Percentiles rank a stretch among this genome's conserved stretches.
These are phyloP conservation scores for Coniochaeta prunicola DNA, from an alignment of 2,329 filamentous ascomycete species.

Conservation along the genomic window DNA sequence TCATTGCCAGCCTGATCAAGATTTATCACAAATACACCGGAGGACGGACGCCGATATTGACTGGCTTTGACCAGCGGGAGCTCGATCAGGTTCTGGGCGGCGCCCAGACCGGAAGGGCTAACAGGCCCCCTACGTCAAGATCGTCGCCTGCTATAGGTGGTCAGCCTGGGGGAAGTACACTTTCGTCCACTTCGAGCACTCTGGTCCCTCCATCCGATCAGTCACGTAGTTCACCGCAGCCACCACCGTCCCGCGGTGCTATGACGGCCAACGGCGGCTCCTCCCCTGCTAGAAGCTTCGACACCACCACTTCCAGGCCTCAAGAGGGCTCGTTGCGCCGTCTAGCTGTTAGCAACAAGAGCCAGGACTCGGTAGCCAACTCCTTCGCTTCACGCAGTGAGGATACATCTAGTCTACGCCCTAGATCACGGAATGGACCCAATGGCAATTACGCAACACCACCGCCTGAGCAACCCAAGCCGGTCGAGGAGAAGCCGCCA, in stretches of 20 bases:
- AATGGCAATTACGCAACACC: constrained; percentile 11
- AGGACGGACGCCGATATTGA: constrained; percentile 69
- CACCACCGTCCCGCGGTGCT: constrained; percentile 19
- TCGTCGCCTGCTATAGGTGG: constrained; percentile 6
- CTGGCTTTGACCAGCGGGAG: constrained; percentile 77
- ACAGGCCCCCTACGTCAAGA: constrained; percentile 20
- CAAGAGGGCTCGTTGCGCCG: constrained; percentile 36
- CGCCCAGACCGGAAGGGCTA: constrained; percentile 19
- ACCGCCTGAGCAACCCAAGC: constrained; percentile 15
- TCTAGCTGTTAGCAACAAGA: constrained; percentile 43
- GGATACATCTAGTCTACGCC: constrained; percentile 41
- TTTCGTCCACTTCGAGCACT: constrained; percentile 6
- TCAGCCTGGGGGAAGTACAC: neutral
- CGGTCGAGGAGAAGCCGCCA: constrained; percentile 42
- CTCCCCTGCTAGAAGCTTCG: constrained; percentile 45
- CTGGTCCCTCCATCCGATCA: constrained; percentile 12
- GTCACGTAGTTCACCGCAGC: neutral
- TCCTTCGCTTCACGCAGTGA: constrained; percentile 43
- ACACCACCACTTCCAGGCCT: constrained; percentile 38
- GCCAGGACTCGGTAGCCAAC: constrained; percentile 48
- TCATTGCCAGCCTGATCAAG: constrained; percentile 91
- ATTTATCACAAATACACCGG: constrained; percentile 96
- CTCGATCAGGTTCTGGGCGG: constrained; percentile 65
- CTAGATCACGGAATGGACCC: constrained; percentile 44
- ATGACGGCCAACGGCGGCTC: constrained; percentile 23